Conservation (phyloP, 2,329 filamentous ascomycete species). For the Aspergillus caelatus region DNA sequence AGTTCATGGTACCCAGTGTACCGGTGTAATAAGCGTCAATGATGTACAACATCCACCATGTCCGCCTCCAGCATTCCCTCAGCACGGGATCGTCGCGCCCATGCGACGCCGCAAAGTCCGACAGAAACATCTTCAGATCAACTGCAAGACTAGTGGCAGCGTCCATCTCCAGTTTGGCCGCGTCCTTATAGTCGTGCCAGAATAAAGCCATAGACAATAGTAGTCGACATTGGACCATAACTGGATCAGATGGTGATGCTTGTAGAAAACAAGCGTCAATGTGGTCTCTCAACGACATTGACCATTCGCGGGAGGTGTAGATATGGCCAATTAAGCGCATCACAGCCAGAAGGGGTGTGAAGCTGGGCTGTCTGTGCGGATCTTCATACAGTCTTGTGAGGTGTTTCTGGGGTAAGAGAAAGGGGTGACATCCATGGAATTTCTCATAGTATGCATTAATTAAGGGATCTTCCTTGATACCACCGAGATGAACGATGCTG, state of each 20-base stretch:
- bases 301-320: constrained; percentile 22
- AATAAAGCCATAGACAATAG: constrained; percentile 31
- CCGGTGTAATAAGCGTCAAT: constrained; percentile 79
- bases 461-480: constrained; percentile 19
- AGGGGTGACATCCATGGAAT: constrained; percentile 36
- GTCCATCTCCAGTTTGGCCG: constrained; percentile 23
- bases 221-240: constrained; percentile 28
- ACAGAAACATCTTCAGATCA: constrained; percentile 25
- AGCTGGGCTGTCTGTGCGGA: constrained; percentile 10
- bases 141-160: constrained; percentile 24
- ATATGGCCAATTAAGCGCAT: constrained; percentile 36
- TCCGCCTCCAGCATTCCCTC: constrained; percentile 51
- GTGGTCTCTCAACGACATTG: constrained; percentile 17
- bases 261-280: constrained; percentile 17
- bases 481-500: too few species aligned
- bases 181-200: constrained; percentile 26
- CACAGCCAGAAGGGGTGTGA: constrained; percentile 27
- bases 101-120: constrained; percentile 47
- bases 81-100: constrained; percentile 52
- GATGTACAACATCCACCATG: constrained; percentile 56
- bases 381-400: constrained; percentile 19
- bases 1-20: constrained; percentile 38
- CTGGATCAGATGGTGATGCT: constrained; percentile 17
- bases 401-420: constrained; percentile 27
- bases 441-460: constrained; percentile 34